A percentile compares a stretch with the other conserved stretches of the same genome.
Evolutionary conservation across 768 basidiomycete genomes (phyloP).

Genomic region (Pleurotus ostreatus): DNA sequence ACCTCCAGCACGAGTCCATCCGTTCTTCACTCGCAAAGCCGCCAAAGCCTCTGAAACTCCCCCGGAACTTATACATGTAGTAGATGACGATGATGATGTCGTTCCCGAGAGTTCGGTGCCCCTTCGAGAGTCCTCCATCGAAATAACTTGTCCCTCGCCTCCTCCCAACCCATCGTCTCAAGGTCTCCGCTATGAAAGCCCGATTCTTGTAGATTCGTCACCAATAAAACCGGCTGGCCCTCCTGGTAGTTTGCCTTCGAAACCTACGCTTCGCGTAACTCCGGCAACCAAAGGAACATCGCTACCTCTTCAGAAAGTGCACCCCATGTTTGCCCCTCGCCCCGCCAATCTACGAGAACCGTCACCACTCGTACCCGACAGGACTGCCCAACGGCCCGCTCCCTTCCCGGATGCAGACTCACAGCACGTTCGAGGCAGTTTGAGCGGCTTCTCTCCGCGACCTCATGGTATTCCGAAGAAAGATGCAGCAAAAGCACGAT

Average conservation of each 20-base stretch:
- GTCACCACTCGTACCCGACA: constrained; percentile 9
- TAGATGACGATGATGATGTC: neutral
- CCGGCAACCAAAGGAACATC: neutral
- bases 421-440: constrained; percentile 63
- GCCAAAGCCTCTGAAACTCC: neutral
- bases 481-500: neutral
- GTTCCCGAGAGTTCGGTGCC: neutral
- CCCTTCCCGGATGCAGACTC: constrained; percentile 46
- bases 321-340: constrained; percentile 43
- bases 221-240: neutral
- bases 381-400: constrained; percentile 14
- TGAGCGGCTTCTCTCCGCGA: constrained; percentile 21
- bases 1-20: constrained; percentile 11
- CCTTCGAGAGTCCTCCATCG: neutral
- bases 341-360: constrained; percentile 14
- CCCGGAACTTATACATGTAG: neutral
- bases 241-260: neutral
- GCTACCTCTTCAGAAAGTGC: constrained; percentile 25
- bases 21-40: constrained; percentile 12
- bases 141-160: constrained; percentile 1
- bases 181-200: constrained; percentile 2
- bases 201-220: constrained; percentile 4
- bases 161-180: neutral
- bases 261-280: neutral
- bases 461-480: neutral